These are phyloP conservation scores for Dalbergia cochinchinensis DNA, from an alignment of 306 rosid genomes.

Conservation along the genomic window DNA sequence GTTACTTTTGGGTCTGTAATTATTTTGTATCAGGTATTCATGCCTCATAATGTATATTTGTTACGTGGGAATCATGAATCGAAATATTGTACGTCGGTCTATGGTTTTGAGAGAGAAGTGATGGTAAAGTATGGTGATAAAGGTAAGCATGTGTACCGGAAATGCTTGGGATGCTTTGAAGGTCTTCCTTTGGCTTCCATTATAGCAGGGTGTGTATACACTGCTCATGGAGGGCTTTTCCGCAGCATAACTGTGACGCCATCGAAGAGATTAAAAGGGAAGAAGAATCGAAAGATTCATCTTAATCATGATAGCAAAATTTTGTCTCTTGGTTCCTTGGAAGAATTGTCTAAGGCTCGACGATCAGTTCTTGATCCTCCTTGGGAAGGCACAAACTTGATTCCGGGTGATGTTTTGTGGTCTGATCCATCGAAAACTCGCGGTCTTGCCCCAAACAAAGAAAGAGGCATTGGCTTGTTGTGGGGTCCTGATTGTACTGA, in stretches of 20 bases:
- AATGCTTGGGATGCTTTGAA: constrained; percentile 93
- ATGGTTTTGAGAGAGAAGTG: constrained; percentile 90
- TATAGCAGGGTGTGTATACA: constrained; percentile 76
- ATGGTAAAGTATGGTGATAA: constrained; percentile 75
- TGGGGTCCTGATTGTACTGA: constrained; percentile 97
- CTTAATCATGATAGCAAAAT: constrained; percentile 56
- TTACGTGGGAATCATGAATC: constrained; percentile 94
- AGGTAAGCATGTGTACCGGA: constrained; percentile 86
- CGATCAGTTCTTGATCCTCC: constrained; percentile 96
- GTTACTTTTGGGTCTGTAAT: constrained; percentile 29
- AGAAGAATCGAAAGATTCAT: constrained; percentile 73
- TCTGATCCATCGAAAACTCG: constrained; percentile 83
- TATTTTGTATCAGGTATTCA: constrained; percentile 58
- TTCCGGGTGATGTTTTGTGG: constrained; percentile 96
- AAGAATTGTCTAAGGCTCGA: constrained; percentile 76
- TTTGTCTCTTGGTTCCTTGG: constrained; percentile 74
- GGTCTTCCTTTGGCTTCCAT: constrained; percentile 89
- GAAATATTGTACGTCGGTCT: constrained; percentile 88
- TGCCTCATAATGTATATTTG: constrained; percentile 70
- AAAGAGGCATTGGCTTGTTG: constrained; percentile 86
- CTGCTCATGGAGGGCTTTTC: constrained; percentile 94
- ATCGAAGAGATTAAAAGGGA: constrained; percentile 78
- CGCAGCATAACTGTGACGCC: constrained; percentile 67
- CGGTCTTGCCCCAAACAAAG: constrained; percentile 86
- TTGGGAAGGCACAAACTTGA: constrained; percentile 89